A percentile compares a stretch with the other conserved stretches of the same genome.
phyloP scores from a whole-genome alignment of 164 flowering plant genomes.

The Malania oleifera region DNA sequence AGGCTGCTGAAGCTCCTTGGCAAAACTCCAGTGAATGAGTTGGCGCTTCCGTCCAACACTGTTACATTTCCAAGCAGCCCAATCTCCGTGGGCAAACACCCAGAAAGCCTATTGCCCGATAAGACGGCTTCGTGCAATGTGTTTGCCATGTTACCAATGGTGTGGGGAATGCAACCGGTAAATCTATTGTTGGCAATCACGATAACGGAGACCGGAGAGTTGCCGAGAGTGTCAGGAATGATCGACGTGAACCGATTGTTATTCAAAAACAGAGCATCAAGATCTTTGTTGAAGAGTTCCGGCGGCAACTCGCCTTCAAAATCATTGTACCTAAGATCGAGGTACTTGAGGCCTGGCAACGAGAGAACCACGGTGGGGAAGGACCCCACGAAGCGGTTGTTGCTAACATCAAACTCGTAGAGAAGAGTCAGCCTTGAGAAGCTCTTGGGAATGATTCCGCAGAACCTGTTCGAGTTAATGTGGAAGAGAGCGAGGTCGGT shows the following conservation, averaged over 20 bases:
- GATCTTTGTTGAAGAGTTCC: not conserved
- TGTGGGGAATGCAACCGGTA: not conserved
- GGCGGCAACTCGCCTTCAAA: not conserved
- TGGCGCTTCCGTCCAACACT: not conserved
- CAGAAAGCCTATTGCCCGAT: not conserved
- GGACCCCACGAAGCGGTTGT: not conserved
- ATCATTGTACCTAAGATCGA: not conserved
- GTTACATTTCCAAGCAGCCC: not conserved
- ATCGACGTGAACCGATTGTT: not conserved
- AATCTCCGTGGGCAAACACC: not conserved
- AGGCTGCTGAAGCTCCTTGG: not conserved
- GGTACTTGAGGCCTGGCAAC: not conserved
- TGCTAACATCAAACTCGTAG: not conserved
- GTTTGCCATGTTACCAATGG: not conserved
- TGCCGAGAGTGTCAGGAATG: not conserved
- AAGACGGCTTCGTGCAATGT: not conserved
- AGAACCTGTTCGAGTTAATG: not conserved
- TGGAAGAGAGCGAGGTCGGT: not conserved
- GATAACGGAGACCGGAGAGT: not conserved
- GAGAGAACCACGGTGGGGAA: not conserved
- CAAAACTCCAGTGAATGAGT: not conserved
- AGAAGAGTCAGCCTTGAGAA: not conserved
- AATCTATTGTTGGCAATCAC: not conserved
- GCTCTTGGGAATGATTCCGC: not conserved
- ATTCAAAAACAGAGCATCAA: not conserved